Percentiles rank a stretch among this genome's conserved stretches.
Evolutionary conservation across 1,284 basidiomycete genomes (phyloP).

Genomic region (Ganoderma leucocontextum): DNA sequence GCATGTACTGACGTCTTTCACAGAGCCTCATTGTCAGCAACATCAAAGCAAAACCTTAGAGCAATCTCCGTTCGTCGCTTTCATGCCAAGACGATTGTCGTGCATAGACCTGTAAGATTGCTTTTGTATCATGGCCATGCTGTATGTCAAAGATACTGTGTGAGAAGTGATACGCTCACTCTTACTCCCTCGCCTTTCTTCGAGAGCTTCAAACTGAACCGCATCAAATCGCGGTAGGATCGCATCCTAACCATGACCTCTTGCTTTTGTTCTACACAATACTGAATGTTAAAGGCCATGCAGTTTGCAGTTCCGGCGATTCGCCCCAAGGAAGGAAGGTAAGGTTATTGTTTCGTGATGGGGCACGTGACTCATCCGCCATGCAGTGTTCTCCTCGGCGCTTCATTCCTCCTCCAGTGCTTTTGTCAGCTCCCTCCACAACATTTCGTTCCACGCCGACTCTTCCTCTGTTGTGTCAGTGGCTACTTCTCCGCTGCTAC

Average conservation of each 20-base stretch:
- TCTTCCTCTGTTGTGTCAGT: not conserved
- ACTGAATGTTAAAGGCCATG: not conserved
- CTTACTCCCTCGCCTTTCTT: not conserved
- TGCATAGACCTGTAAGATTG: constrained; percentile 9
- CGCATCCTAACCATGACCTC: no score
- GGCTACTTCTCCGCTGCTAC: not conserved
- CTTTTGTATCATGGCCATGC: constrained; percentile 1
- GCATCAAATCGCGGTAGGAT: not conserved
- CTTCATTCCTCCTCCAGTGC: constrained; percentile 2
- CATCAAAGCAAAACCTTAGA: constrained; percentile 58
- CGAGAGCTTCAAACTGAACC: not conserved
- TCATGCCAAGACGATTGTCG: not conserved
- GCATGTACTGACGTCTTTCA: constrained; percentile 21
- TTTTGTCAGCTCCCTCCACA: constrained; percentile 4
- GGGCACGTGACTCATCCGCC: constrained; percentile 12
- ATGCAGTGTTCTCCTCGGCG: constrained; percentile 15
- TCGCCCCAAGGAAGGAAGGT: not conserved
- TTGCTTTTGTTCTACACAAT: not conserved
- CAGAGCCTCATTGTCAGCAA: constrained; percentile 84
- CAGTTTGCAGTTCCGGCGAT: not conserved
- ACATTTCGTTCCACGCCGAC: not conserved
- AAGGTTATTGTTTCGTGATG: constrained; percentile 13
- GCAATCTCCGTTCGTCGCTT: not conserved
- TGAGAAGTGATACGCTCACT: not conserved
- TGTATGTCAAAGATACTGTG: constrained; percentile 8